Evolutionary conservation across 306 rosid genomes (phyloP), one percentile per base, ranked within the genome.

Genomic region (Gynostemma pentaphyllum): DNA sequence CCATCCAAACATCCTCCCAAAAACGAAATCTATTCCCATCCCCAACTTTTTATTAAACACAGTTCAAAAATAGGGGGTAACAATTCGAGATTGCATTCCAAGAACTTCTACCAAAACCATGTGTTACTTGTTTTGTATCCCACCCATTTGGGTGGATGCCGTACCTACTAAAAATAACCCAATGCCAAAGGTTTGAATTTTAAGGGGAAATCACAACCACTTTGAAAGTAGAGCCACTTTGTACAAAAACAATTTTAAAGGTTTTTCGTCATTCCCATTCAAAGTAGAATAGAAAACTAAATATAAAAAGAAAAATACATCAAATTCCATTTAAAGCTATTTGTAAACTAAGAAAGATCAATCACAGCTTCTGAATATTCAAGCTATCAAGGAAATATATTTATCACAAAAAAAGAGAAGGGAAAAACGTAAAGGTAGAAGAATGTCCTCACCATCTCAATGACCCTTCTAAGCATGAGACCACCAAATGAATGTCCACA

Each of bases 401-500:
- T 27, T 11, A 53, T 21, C 32, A 15, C 12, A 66, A 30, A 21
- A 45, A 46, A 29, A 65, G 28, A 16, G 45, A 18, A 19, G 11
- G 13, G 63, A 36, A 0, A 29, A 18, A 46, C 10, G 7, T 12
- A 16, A 45, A n/a, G 13, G 70, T 50, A 74, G 76, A 73, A 66
- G 62, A 47, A 16, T 53, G 67, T 49, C 65, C 96, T 79, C 84
- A 92, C 99, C 46, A 81, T 84, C 73, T 92, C 99, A 32, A 84
- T 73, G 70, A 92, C 99, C 76, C 90, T 88, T 74, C 96, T 82
- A 81, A 92, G 82, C 90, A 83, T 81, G 67, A 79, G 85, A 78
- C 99, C 99, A 8, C 99, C 99, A 65, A 92, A 92, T 62, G 99
- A 92, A 81, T 92, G 99, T 72, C 99, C 99, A 56, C 99, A 92